These are phyloP conservation scores for Aspergillus diversus DNA, from an alignment of 495 filamentous ascomycete genomes.

Conservation along the genomic window DNA sequence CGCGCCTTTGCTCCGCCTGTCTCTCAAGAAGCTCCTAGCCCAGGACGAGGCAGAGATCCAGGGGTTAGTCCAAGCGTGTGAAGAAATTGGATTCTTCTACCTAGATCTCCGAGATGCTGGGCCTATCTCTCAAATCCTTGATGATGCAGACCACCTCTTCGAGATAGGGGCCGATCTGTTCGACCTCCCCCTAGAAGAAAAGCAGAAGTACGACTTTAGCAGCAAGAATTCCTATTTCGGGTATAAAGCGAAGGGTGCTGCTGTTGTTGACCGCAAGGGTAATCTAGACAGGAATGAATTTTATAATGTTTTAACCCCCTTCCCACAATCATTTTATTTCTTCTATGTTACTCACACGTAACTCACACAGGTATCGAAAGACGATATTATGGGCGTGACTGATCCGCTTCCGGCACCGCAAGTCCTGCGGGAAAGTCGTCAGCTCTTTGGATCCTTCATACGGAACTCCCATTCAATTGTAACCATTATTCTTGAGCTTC, in stretches of 20 bases:
- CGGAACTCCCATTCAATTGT: constrained; percentile 52
- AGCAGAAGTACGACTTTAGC: constrained; percentile 55
- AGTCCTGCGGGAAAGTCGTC: constrained; percentile 41
- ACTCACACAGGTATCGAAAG: constrained; percentile 46
- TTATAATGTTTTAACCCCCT: constrained; percentile 57
- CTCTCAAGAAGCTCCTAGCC: constrained; percentile 50
- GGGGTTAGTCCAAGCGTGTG: constrained; percentile 51
- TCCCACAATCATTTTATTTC: constrained; percentile 6
- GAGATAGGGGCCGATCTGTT: constrained; percentile 50
- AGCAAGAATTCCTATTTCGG: constrained; percentile 48
- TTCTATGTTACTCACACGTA: neutral
- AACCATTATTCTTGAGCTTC: constrained; percentile 48
- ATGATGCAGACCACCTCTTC: constrained; percentile 52
- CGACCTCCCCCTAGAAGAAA: constrained; percentile 54
- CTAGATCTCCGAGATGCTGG: constrained; percentile 52
- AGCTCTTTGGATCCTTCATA: constrained; percentile 52
- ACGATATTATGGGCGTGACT: constrained; percentile 54
- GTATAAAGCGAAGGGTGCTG: constrained; percentile 59
- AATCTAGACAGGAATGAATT: constrained; percentile 63
- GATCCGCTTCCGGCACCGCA: constrained; percentile 49
- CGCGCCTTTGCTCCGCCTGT: constrained; percentile 58
- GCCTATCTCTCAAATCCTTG: constrained; percentile 43
- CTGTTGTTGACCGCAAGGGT: constrained; percentile 55
- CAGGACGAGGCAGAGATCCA: constrained; percentile 44
- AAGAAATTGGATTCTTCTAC: constrained; percentile 67